phyloP scores from a whole-genome alignment of 805 yeast genomes.

The Monosporozyma unispora region DNA sequence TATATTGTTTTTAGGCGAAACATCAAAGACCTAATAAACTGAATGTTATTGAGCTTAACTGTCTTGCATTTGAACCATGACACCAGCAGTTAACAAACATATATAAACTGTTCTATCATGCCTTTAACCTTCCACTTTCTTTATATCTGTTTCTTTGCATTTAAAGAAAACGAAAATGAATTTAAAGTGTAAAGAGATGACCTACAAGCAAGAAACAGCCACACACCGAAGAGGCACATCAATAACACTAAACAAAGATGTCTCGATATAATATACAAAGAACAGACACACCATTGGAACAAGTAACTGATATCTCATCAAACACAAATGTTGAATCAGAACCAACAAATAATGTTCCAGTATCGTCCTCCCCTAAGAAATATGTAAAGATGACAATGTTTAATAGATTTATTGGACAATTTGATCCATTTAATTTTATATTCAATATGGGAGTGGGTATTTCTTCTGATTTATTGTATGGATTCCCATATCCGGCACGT shows the following conservation, averaged over 20 bases:
- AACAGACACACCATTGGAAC: background rate
- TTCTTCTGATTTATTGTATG: constrained; percentile 47
- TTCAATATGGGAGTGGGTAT: constrained; percentile 85
- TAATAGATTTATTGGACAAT: constrained; percentile 10
- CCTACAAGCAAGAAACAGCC: background rate
- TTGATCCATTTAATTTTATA: constrained; percentile 56
- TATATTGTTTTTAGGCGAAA: too few relatives aligned
- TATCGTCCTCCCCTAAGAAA: background rate
- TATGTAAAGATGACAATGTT: background rate
- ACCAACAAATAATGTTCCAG: background rate
- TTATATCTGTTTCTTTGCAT: background rate
- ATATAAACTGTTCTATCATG: background rate
- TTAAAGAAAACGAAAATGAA: background rate
- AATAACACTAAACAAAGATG: background rate
- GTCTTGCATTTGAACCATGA: too few relatives aligned
- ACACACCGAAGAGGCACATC: background rate
- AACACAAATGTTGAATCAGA: background rate
- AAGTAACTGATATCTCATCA: background rate
- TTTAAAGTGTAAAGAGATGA: background rate
- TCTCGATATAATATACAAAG: background rate
- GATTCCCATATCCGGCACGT: constrained; percentile 54
- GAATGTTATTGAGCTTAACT: too few relatives aligned
- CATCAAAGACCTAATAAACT: too few relatives aligned
- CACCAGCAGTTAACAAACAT: too few relatives aligned
- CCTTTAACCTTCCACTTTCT: background rate